Evolutionary conservation across 2,329 filamentous ascomycete genomes (phyloP).

Genomic region (Paracorniculantispora psalliotae): DNA sequence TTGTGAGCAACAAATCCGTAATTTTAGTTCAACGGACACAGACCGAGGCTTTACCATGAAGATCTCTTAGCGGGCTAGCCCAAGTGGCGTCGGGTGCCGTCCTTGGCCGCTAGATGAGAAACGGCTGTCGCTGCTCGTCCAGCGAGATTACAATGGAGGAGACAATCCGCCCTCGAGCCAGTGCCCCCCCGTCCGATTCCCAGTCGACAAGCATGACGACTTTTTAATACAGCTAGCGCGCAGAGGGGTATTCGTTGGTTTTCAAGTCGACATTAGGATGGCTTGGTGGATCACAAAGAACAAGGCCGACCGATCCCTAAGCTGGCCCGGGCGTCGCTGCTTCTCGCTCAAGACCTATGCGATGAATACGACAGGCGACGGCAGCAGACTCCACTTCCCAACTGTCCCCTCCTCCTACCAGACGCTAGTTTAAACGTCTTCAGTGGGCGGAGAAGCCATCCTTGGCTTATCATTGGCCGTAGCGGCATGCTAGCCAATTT

Average conservation of each 20-base stretch:
- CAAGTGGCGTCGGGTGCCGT: neutral
- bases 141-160: no score
- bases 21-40: neutral
- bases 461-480: neutral
- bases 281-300: neutral
- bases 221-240: neutral
- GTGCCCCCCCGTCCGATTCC: neutral
- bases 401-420: neutral
- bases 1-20: neutral
- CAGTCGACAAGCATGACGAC: neutral
- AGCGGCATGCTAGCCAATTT: neutral
- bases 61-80: neutral
- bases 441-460: neutral
- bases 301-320: neutral
- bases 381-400: neutral
- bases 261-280: neutral
- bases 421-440: neutral
- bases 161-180: no score
- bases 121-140: neutral
- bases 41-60: neutral
- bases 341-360: neutral
- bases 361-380: conserved; percentile 11
- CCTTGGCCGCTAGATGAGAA: neutral
- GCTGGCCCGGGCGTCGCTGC: neutral
- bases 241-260: neutral